Conservation (phyloP, 148 eudicot genomes). For the Chenopodium berlandieri region DNA sequence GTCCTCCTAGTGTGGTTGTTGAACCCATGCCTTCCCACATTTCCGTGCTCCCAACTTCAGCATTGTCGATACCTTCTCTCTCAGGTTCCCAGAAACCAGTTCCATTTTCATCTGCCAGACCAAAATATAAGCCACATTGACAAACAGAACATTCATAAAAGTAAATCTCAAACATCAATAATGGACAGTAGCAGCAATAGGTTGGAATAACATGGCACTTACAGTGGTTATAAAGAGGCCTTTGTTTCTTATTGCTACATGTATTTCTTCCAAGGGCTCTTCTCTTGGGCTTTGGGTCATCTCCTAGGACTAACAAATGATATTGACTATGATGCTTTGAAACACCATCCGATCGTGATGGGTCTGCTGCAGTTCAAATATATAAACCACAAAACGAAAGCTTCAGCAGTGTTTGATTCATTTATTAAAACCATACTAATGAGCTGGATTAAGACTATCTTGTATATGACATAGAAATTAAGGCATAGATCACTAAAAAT, state of each 20-base stretch:
- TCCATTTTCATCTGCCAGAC: constrained; percentile 75
- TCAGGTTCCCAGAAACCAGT: constrained; percentile 86
- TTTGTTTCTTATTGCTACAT: constrained; percentile 36
- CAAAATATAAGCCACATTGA: background rate
- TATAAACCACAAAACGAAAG: background rate
- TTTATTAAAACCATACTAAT: background rate
- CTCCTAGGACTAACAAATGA: constrained; percentile 69
- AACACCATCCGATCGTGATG: constrained; percentile 21
- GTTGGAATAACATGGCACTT: constrained; percentile 26
- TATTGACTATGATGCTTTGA: constrained; percentile 33
- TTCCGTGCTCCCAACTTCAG: constrained; percentile 76
- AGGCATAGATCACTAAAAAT: background rate
- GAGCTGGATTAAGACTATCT: background rate
- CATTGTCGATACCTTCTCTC: constrained; percentile 84
- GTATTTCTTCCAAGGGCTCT: constrained; percentile 19
- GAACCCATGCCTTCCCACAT: constrained; percentile 91
- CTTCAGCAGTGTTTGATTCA: background rate
- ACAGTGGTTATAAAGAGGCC: constrained; percentile 65
- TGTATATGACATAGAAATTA: background rate
- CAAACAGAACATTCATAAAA: background rate
- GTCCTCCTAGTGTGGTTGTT: constrained; percentile 65
- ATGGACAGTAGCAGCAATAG: background rate
- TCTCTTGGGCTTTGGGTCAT: constrained; percentile 44
- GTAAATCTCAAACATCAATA: background rate
- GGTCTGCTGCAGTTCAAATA: constrained; percentile 4